Percentiles rank a stretch among this genome's conserved stretches.
phyloP scores from a whole-genome alignment of 179 eudicot genomes.

The Heliamphora pulchella region DNA sequence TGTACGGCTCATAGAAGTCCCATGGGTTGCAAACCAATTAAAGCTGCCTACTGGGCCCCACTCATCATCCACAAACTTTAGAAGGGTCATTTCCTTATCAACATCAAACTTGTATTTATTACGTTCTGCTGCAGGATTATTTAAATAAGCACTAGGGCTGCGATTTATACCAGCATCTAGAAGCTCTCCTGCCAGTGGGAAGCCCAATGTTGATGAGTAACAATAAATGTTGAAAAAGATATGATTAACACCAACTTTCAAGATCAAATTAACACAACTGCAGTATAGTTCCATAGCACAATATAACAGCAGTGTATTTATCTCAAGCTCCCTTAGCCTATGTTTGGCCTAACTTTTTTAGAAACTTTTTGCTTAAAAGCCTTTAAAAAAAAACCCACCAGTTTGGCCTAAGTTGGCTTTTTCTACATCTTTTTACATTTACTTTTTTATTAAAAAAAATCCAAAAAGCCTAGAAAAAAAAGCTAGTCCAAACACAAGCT shows the following conservation, averaged over 20 bases:
- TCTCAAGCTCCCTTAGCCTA: background rate
- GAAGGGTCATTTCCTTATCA: slow-evolving; percentile 86
- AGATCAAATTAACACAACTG: background rate
- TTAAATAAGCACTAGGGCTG: slow-evolving; percentile 91
- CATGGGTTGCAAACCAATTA: slow-evolving; percentile 99
- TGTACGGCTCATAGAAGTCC: slow-evolving; percentile 97
- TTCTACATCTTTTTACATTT: no score
- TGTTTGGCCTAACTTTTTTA: no score
- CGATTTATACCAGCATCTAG: slow-evolving; percentile 84
- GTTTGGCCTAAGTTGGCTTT: no score
- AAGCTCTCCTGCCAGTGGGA: slow-evolving; percentile 62
- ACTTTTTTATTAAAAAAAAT: no score
- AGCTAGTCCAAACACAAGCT: no score
- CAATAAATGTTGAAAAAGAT: background rate
- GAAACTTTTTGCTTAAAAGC: no score
- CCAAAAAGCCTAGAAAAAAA: no score
- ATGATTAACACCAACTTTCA: background rate
- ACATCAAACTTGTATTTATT: slow-evolving; percentile 72
- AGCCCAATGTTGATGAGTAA: slow-evolving; percentile 15
- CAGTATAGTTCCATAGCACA: background rate
- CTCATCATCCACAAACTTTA: slow-evolving; percentile 86
- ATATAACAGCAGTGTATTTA: background rate
- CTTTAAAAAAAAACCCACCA: no score
- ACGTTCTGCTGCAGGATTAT: slow-evolving; percentile 80
- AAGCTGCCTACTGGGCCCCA: slow-evolving; percentile 97